Conservation (phyloP, 192 early-diverging fungal species). For the Coemansia asiatica region DNA sequence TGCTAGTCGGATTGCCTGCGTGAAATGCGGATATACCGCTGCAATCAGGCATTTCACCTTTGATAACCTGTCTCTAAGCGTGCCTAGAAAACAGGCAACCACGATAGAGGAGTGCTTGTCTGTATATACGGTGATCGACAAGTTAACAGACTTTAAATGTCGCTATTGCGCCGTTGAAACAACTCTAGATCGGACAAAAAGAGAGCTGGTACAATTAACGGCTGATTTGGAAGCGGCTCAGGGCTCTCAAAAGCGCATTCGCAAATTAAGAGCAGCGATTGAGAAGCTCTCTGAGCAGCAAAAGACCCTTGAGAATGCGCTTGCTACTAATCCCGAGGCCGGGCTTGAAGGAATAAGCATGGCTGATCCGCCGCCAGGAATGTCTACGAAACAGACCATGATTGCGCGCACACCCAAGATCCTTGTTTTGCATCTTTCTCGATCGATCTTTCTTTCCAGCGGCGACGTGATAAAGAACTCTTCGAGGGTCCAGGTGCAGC, state of each 20-base stretch:
- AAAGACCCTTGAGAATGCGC: conserved; percentile 21
- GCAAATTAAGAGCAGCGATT: conserved; percentile 8
- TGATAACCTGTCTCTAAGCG: conserved; percentile 67
- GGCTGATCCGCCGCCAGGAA: conserved; percentile 21
- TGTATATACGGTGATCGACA: conserved; percentile 65
- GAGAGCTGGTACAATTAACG: conserved; percentile 8
- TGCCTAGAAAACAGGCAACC: conserved; percentile 54
- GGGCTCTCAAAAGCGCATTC: conserved; percentile 16
- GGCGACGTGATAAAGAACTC: conserved; percentile 77
- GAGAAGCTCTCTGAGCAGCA: conserved; percentile 18
- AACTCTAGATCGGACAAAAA: conserved; percentile 37
- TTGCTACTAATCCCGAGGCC: conserved; percentile 35
- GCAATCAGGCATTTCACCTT: conserved; percentile 72
- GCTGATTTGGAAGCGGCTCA: conserved; percentile 9
- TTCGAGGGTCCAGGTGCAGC: conserved; percentile 66
- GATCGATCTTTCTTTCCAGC: conserved; percentile 73
- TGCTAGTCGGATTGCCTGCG: conserved; percentile 68
- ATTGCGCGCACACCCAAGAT: conserved; percentile 81
- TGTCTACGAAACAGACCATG: conserved; percentile 76
- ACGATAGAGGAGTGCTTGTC: conserved; percentile 66
- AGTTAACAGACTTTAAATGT: conserved; percentile 67
- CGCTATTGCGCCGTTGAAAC: conserved; percentile 60
- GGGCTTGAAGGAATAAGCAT: conserved; percentile 38
- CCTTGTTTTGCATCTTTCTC: conserved; percentile 83
- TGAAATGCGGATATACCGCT: conserved; percentile 72